Conservation (phyloP, 495 filamentous ascomycete species). For the Xylaria flabelliformis region DNA sequence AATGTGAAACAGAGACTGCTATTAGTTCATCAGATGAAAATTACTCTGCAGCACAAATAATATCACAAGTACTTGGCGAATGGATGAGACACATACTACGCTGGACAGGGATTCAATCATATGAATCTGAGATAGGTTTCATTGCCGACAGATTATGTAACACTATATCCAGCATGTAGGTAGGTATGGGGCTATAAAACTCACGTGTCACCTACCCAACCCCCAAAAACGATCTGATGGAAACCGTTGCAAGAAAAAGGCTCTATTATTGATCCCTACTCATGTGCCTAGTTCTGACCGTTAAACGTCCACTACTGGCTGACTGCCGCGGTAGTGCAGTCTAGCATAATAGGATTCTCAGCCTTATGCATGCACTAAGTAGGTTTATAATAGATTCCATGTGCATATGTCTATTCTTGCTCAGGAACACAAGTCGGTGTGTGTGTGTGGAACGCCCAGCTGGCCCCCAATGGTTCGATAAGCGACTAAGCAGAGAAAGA, state of each 20-base stretch:
- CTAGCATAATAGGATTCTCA: conserved; percentile 10
- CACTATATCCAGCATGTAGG: background rate
- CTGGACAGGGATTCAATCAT: background rate
- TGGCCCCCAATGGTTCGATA: background rate
- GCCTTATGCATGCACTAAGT: conserved; percentile 5
- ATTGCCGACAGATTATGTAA: background rate
- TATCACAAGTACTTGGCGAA: background rate
- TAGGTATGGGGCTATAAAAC: background rate
- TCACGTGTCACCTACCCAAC: background rate
- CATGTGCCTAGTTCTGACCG: background rate
- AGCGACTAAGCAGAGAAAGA: background rate
- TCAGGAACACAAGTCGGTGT: background rate
- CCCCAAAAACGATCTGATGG: background rate
- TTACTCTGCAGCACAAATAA: background rate
- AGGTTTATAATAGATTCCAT: background rate
- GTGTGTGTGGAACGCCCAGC: background rate
- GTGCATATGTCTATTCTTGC: conserved; percentile 17
- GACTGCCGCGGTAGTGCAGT: background rate
- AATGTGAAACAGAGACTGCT: conserved; percentile 16
- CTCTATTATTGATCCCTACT: background rate
- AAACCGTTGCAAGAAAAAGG: background rate
- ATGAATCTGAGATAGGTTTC: background rate
- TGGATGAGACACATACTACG: background rate
- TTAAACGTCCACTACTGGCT: background rate
- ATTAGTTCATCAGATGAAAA: conserved; percentile 5